These are phyloP conservation scores for Fusarium floridanum DNA, from an alignment of 2,329 filamentous ascomycete species.

Conservation along the genomic window DNA sequence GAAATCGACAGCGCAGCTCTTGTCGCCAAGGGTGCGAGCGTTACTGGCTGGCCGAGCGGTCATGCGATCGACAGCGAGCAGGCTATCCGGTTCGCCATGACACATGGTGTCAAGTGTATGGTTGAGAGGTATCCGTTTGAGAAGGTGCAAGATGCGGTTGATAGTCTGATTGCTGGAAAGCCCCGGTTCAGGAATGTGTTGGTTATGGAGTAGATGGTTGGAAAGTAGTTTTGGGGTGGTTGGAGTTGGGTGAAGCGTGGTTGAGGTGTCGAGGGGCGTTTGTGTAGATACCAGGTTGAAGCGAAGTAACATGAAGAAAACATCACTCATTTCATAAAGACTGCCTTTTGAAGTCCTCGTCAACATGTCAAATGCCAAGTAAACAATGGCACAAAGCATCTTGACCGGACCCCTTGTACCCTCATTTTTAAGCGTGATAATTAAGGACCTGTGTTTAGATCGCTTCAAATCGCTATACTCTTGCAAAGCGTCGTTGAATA, in stretches of 20 bases:
- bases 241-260: neutral
- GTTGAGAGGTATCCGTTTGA: conserved; percentile 73
- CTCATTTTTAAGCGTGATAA: too few relatives aligned
- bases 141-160: conserved; percentile 60
- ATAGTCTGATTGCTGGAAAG: conserved; percentile 56
- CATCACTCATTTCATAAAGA: neutral
- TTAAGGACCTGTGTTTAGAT: neutral
- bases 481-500: neutral
- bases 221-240: neutral
- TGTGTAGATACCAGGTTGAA: neutral
- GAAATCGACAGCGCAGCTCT: conserved; percentile 58
- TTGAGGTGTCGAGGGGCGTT: neutral
- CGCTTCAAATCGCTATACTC: neutral
- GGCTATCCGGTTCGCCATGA: conserved; percentile 73
- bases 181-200: conserved; percentile 62
- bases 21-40: conserved; percentile 65
- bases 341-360: neutral
- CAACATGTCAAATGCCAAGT: neutral
- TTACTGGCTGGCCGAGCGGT: conserved; percentile 75
- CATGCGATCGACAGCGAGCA: conserved; percentile 74
- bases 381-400: too few relatives aligned
- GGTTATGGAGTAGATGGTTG: conserved; percentile 35
- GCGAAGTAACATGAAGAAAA: neutral
- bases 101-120: conserved; percentile 73
- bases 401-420: too few relatives aligned